These are phyloP conservation scores for Colletotrichum liaoningense DNA, from an alignment of 2,329 filamentous ascomycete genomes.

Conservation along the genomic window DNA sequence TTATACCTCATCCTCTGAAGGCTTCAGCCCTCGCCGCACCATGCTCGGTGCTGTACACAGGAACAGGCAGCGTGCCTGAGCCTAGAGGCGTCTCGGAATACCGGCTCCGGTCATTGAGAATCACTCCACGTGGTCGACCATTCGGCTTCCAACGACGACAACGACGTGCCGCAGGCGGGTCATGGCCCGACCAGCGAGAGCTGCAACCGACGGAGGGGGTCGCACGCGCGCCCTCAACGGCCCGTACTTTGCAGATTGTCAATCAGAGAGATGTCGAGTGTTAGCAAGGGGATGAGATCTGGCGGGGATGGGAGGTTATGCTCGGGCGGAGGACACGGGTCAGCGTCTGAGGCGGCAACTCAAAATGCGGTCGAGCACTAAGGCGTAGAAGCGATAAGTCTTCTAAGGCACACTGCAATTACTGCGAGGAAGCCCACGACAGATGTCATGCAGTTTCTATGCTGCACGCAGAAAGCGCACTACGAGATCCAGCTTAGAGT, in stretches of 20 bases:
- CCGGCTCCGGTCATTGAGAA: neutral
- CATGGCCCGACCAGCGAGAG: slow-evolving; percentile 35
- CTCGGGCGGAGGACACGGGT: slow-evolving; percentile 4
- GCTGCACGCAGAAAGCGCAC: slow-evolving; percentile 11
- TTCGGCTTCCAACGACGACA: slow-evolving; percentile 14
- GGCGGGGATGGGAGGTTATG: neutral
- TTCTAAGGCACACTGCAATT: neutral
- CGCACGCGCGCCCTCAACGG: slow-evolving; percentile 34
- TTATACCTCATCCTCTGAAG: slow-evolving; percentile 33
- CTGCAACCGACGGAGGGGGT: slow-evolving; percentile 29
- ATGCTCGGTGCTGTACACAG: slow-evolving; percentile 32
- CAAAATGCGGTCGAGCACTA: slow-evolving; percentile 1
- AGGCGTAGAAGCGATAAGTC: neutral
- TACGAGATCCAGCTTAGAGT: slow-evolving; percentile 14
- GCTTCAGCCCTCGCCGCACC: slow-evolving; percentile 33
- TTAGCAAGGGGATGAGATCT: slow-evolving; percentile 18
- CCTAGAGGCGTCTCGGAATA: slow-evolving; percentile 19
- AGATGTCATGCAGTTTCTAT: slow-evolving; percentile 11
- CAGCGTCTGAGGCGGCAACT: slow-evolving; percentile 11
- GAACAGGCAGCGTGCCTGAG: slow-evolving; percentile 27
- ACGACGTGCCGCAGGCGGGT: slow-evolving; percentile 35
- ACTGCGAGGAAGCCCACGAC: neutral
- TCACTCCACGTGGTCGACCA: neutral
- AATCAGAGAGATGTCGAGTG: slow-evolving; percentile 29
- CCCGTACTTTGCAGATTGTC: slow-evolving; percentile 31